Base-by-base conservation (phyloP, 495 filamentous ascomycete genomes). In the Tuber indicum region DNA sequence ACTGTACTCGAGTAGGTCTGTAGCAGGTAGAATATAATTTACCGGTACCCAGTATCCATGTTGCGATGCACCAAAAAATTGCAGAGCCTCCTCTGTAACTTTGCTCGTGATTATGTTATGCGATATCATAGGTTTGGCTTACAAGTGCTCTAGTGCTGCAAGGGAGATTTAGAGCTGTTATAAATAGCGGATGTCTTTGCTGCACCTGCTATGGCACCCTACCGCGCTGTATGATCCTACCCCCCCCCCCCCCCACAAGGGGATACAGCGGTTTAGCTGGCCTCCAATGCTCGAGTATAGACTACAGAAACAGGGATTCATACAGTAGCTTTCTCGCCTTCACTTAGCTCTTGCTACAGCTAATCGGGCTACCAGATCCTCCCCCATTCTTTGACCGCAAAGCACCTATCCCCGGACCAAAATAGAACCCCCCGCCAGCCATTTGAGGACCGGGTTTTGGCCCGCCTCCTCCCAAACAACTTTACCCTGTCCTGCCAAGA, bases 401-500 rank as follows among this genome's bases (percentile, higher is more conserved):
- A 66, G 32, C 58, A 36, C 14, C 26, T 14, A 16, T 26, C 3
- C 14, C 58, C 14, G 58, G 12, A 36, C 7, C 58, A 32, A 66
- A 36, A 66, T 12, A 66, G 4, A 36, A 8, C 52, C 58, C 26
- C 58, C 26, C 26, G 19, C 58, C 12, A 14, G 14, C 58, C 58
- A 66, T 66, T 66, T 66, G 36, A 66, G 58, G n/a, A 4, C 58
- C 26, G 58, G 58, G 58, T 66, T 66, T 66, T 66, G 26, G 14
- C 58, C 32, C 26, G 4, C 58, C 26, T 36, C 58, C 26, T 66
- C 26, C 58, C 58, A 36, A n/a, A 12, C 58, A 36, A 66, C 58
- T 66, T 66, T 66, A 66, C 58, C 58, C 58, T 36, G 58, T 66
- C 17, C 58, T 36, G 26, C 58, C 58, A 66, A 66, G 58, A 36